Evolutionary conservation across 1,284 basidiomycete genomes (phyloP).

Genomic region (Papiliotrema nemorosa): DNA sequence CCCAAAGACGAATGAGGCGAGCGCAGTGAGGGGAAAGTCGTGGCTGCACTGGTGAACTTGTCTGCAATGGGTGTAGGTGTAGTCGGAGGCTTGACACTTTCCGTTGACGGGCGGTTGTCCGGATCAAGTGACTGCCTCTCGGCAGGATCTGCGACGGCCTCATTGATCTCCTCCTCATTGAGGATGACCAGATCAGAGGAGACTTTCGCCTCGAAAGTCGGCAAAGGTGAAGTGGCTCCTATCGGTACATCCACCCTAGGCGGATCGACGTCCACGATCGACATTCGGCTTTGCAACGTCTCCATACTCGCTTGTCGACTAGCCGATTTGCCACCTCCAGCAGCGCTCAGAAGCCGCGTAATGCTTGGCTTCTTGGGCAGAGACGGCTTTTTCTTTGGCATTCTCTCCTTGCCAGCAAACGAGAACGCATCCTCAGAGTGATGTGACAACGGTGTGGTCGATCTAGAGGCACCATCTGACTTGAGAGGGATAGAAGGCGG

Average conservation of each 20-base stretch:
- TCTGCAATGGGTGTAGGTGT: conserved; percentile 48
- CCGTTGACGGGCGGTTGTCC: not conserved
- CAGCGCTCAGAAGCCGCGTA: conserved; percentile 18
- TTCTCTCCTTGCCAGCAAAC: not conserved
- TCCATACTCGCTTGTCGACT: conserved; percentile 21
- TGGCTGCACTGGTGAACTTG: conserved; percentile 31
- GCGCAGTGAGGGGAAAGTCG: conserved; percentile 19
- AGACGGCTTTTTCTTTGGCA: conserved; percentile 16
- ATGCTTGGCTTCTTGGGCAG: conserved; percentile 28
- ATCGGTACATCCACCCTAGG: conserved; percentile 31
- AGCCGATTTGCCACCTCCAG: not conserved
- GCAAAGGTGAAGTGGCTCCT: conserved; percentile 16
- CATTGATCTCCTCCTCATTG: not conserved
- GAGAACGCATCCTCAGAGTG: not conserved
- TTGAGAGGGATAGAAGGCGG: conserved; percentile 16
- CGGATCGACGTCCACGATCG: conserved; percentile 19
- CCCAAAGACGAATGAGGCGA: conserved; percentile 14
- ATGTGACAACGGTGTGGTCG: not conserved
- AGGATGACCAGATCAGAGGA: not conserved
- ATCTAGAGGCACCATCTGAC: not conserved
- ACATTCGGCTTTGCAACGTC: conserved; percentile 9
- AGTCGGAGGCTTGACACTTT: not conserved
- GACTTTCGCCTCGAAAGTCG: conserved; percentile 5
- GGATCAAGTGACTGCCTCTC: not conserved
- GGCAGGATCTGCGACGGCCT: not conserved